These are phyloP conservation scores for Agroathelia rolfsii DNA, from an alignment of 1,284 basidiomycete genomes.

Conservation along the genomic window DNA sequence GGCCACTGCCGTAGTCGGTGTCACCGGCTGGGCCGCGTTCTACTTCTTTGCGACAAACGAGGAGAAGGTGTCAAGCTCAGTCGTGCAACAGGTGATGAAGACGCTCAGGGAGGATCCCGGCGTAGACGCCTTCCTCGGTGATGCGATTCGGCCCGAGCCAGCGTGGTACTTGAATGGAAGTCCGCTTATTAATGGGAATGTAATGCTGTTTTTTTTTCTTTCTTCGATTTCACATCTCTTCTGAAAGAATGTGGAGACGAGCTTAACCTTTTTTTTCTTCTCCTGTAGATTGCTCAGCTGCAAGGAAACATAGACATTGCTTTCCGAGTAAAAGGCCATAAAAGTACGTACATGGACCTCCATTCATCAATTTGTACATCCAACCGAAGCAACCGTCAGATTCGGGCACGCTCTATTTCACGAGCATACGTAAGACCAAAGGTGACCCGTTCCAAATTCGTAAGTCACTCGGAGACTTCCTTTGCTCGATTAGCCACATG, in stretches of 20 bases:
- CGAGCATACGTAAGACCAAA: conserved; percentile 69
- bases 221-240: conserved; percentile 2
- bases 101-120: conserved; percentile 42
- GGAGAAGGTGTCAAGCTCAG: conserved; percentile 68
- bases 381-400: conserved; percentile 27
- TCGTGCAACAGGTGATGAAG: conserved; percentile 55
- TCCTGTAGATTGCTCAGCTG: conserved; percentile 57
- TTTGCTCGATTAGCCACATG: too few species aligned
- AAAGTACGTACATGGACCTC: conserved; percentile 32
- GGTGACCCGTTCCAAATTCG: conserved; percentile 59
- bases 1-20: conserved; percentile 38
- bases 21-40: conserved; percentile 58
- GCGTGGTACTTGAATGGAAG: conserved; percentile 73
- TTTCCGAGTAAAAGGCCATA: conserved; percentile 64
- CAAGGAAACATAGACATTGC: conserved; percentile 71
- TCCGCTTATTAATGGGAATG: conserved; percentile 59
- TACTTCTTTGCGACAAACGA: conserved; percentile 63
- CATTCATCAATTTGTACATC: conserved; percentile 1
- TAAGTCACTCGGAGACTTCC: conserved; percentile 34
- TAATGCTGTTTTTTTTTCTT: conserved; percentile 23
- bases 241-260: background rate
- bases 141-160: conserved; percentile 60
- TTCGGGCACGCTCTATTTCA: conserved; percentile 69
- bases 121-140: conserved; percentile 46
- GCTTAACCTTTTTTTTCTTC: background rate